Conservation (phyloP, 2,329 filamentous ascomycete genomes). For the Clonostachys solani region DNA sequence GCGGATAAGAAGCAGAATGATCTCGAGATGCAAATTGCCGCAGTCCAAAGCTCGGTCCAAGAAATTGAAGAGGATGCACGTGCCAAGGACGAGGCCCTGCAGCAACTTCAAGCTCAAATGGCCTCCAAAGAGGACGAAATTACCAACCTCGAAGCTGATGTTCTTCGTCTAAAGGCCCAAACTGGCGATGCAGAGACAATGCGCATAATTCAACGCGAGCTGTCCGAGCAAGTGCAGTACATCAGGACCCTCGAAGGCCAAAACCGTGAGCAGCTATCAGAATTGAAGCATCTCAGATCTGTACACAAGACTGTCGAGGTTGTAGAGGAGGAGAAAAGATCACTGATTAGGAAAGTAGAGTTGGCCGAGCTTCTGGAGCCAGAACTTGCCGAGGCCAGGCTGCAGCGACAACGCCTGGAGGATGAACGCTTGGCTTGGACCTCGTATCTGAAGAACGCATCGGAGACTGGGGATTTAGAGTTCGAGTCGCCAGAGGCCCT, state of each 20-base stretch:
- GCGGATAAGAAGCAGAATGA: constrained; percentile 50
- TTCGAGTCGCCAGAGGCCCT: constrained; percentile 88
- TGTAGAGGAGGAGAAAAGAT: constrained; percentile 91
- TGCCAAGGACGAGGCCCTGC: constrained; percentile 50
- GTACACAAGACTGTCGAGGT: constrained; percentile 85
- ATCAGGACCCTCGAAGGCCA: constrained; percentile 78
- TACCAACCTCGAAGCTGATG: constrained; percentile 75
- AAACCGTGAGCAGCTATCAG: constrained; percentile 73
- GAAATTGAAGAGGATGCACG: constrained; percentile 57
- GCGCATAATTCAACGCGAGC: constrained; percentile 77
- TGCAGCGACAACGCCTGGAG: constrained; percentile 82
- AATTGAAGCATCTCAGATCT: constrained; percentile 79
- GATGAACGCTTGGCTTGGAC: constrained; percentile 87
- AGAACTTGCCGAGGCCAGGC: constrained; percentile 73
- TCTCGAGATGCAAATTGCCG: constrained; percentile 45
- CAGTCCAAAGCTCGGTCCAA: constrained; percentile 41
- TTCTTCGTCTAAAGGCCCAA: constrained; percentile 79
- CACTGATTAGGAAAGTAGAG: constrained; percentile 72
- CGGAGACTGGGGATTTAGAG: constrained; percentile 57
- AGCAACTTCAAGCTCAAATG: constrained; percentile 62
- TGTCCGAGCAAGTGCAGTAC: constrained; percentile 88
- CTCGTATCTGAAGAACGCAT: constrained; percentile 72
- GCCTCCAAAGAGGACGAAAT: constrained; percentile 66
- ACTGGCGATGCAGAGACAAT: constrained; percentile 84
- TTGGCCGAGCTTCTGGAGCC: constrained; percentile 69